Base-by-base conservation (phyloP, 2,329 filamentous ascomycete genomes). In the Fusarium multiceps region DNA sequence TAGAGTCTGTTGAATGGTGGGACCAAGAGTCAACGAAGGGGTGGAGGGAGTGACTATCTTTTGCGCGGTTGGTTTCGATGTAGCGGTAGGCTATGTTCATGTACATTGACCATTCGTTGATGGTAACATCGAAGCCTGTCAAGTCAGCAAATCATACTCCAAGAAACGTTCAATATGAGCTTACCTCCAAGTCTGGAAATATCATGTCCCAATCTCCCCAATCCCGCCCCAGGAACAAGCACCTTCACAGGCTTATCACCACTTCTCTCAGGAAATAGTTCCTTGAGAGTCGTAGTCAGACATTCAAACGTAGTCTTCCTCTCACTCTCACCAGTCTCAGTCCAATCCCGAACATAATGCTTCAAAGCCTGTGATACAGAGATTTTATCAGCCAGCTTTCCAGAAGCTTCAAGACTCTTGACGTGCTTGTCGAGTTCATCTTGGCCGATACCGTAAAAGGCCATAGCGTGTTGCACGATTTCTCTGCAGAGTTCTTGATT, bases 301-400 rank as follows among this genome's bases (percentile, higher is more conserved):
- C 80, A 83, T 0, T 76, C 72, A 50, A 85, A 84, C 0, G 80
- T 79, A 0, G 79, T 78, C 0, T 81, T 72, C 3, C 86, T 79
- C 65, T 89, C 86, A 40, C 80, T 75, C 0, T 68, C 61, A 1
- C 86, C 87, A 16, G 84, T 81, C 0, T 75, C 77, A 0, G 86
- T 82, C 87, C 87, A 89, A 71, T 89, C 87, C 7, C 87, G 80
- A 4, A 88, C 85, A 60, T 84, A 85, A 68, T 89, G 87, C 72
- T 88, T 89, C 55, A 89, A 71, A 0, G 85, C 81, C 68, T 89
- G 87, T 0, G 82, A 80, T 1, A 87, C 81, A 34, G 84, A 83
- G 3, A 83, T 79, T 7, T 80, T 81, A 23, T 88, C 86, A 2
- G 82, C 80, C 0, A 73, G 68, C 21, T 76, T 78, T 2, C 81